Percentiles rank a stretch among this genome's conserved stretches.
Conservation (phyloP, 805 yeast species). For the Candida incommunis region DNA sequence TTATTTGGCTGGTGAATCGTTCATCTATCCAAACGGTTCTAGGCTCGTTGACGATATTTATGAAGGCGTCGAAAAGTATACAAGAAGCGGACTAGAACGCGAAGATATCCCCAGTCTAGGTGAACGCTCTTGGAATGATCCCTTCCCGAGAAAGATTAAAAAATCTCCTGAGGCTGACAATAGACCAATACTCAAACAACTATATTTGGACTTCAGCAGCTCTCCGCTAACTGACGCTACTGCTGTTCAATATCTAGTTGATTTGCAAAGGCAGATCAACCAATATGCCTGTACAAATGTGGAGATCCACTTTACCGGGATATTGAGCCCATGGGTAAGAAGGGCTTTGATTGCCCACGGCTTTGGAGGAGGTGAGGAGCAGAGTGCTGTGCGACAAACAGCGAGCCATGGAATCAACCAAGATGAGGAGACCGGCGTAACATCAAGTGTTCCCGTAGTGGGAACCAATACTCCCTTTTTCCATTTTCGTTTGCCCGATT, state of each 20-base stretch:
- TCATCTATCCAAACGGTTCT: constrained; percentile 71
- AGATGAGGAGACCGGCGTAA: constrained; percentile 22
- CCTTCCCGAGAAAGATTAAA: constrained; percentile 38
- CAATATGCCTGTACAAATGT: constrained; percentile 68
- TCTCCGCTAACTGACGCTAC: constrained; percentile 70
- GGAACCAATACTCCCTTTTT: constrained; percentile 61
- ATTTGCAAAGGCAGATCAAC: constrained; percentile 56
- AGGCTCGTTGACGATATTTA: constrained; percentile 56
- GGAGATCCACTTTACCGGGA: constrained; percentile 81
- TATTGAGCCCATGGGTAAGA: constrained; percentile 75
- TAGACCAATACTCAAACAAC: constrained; percentile 54
- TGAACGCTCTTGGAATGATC: constrained; percentile 84
- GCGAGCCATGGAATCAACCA: constrained; percentile 4
- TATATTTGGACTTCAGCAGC: constrained; percentile 71
- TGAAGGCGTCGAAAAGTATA: constrained; percentile 47
- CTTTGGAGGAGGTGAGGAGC: constrained; percentile 46
- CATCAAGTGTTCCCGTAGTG: constrained; percentile 34
- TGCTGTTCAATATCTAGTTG: constrained; percentile 63
- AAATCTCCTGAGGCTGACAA: constrained; percentile 24
- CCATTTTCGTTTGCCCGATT: constrained; percentile 60
- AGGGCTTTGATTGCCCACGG: constrained; percentile 63
- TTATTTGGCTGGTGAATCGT: constrained; percentile 68
- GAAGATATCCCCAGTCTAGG: constrained; percentile 24
- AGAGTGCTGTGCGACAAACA: constrained; percentile 1
- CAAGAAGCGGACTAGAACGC: constrained; percentile 41